Base-by-base conservation (phyloP, 2,329 filamentous ascomycete species). In the Herpotrichia juniperi region DNA sequence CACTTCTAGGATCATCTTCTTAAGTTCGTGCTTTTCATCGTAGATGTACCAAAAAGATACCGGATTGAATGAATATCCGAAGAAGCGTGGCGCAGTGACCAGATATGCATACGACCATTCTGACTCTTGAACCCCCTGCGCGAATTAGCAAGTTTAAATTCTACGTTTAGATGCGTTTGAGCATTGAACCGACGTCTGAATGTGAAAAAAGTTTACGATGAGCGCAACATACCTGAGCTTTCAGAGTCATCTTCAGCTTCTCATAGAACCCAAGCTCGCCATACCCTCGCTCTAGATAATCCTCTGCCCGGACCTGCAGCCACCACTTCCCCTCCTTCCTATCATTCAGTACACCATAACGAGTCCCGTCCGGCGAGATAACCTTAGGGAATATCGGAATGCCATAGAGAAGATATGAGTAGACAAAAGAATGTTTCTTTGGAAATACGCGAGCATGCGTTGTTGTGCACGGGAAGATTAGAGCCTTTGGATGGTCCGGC, bases 41-140 rank as follows among this genome's bases (percentile, higher is more conserved):
- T 93, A 92, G 2, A 93, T 79, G 59, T 91, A 91, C 87, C 89
- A 93, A 62, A 92, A 89, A 0, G 88, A 91, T 2, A 89, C 86
- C 0, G 88, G 88, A 61, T 91, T 92, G 73, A 90, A 91, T 19
- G 84, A 83, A 64, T 89, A 89, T 2, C 87, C 86, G 5, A 90
- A 68, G 54, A 91, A 87, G 25, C 81, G 81, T 4, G 88, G 83
- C 3, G 87, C 87, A 1, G 89, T 92, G 19, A 90, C 78, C 3
- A 93, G 76, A 61, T 91, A 91, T 0, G 85, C 87, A 62, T 86
- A 79, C 10, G 86, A 83, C 73, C 88, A 92, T 40, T 79, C 75
- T 1, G 77, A 66, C 44, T 83, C 82, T 51, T 86, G 77, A n/a
- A 85, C 76, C 11, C 79, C 78, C 83, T 91, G 56, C 19, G 10